A percentile compares a stretch with the other conserved stretches of the same genome.
Evolutionary conservation across 768 basidiomycete species (phyloP).

Genomic region (Mycena metata): DNA sequence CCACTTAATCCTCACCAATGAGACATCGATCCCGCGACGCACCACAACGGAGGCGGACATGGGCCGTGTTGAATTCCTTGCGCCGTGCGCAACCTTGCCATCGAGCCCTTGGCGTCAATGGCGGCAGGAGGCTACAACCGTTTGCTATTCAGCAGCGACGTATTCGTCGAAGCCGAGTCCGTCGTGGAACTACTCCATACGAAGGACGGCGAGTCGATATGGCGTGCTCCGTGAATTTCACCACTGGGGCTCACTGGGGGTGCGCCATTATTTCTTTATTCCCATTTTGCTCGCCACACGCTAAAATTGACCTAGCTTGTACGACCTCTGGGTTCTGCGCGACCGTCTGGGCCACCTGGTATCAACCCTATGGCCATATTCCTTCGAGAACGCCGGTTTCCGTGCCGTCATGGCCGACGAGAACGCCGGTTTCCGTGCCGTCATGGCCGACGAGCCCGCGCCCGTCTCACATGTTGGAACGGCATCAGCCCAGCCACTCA

Average conservation of each 20-base stretch:
- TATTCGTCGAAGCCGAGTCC: conserved; percentile 56
- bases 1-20: conserved; percentile 47
- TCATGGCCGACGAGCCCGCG: conserved; percentile 8
- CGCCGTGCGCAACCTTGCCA: conserved; percentile 54
- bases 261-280: conserved; percentile 30
- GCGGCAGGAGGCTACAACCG: conserved; percentile 52
- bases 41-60: conserved; percentile 42
- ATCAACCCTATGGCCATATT: conserved; percentile 53
- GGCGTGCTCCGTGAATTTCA: conserved; percentile 60
- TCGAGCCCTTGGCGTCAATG: conserved; percentile 58
- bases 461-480: conserved; percentile 36
- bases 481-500: conserved; percentile 38
- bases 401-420: conserved; percentile 43
- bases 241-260: conserved; percentile 48
- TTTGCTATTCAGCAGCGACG: conserved; percentile 59
- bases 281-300: too few species aligned
- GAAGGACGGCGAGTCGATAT: conserved; percentile 55
- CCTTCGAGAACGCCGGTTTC: conserved; percentile 49
- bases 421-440: conserved; percentile 31
- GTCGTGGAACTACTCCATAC: conserved; percentile 56
- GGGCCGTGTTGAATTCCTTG: conserved; percentile 53
- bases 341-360: conserved; percentile 47
- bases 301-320: too few species aligned
- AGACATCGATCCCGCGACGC: conserved; percentile 42
- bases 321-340: conserved; percentile 54